Evolutionary conservation across 352 stramenopile genomes (phyloP), one percentile per base, ranked within the genome.

Genomic region (Halophytophthora batemanensis): DNA sequence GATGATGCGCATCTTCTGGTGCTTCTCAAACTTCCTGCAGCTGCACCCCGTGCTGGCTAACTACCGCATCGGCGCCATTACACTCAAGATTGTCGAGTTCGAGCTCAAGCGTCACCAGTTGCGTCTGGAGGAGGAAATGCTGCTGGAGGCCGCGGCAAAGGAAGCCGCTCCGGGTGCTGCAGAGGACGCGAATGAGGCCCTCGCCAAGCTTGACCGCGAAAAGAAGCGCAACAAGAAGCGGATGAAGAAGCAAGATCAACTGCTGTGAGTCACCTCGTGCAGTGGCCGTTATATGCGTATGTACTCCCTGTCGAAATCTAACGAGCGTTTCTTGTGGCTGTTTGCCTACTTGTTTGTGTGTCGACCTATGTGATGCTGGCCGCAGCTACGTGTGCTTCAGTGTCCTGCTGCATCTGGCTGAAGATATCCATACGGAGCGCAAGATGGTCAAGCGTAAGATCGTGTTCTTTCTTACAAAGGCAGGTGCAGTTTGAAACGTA

Each of bases 361-460:
- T 45, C 3, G 21, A n/a, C n/a, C 17, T 33, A 34, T 11, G 2
- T 63, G 23, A 40, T 54, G 43, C 12, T 22, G 36, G 3, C 12
- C 51, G 21, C 47, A 88, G 77, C 18, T 84, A 83, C 37, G 77
- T 98, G 22, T 96, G 83, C 64, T 88, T 98, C 35, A 95, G 94
- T 48, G 80, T 98, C 40, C 74, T 98, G 25, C 74, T 97, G 57
- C 98, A 98, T 61, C 71, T 98, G 31, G 90, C 93, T 0, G 93
- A 98, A 56, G 93, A 98, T 53, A 87, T 96, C 56, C 74, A 85
- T 45, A 95, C 93, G 3, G 93, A 98, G 59, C 69, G 80, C 19
- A 98, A 98, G 64, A 98, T 98, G 92, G 87, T 97, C 31, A 98
- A 97, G 61, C 92, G 88, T 48, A 95, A 93, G 67, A 88, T 89